A percentile compares a stretch with the other conserved stretches of the same genome.
Evolutionary conservation across 1,284 basidiomycete genomes (phyloP).

Genomic region (Leccinum fuscescens): DNA sequence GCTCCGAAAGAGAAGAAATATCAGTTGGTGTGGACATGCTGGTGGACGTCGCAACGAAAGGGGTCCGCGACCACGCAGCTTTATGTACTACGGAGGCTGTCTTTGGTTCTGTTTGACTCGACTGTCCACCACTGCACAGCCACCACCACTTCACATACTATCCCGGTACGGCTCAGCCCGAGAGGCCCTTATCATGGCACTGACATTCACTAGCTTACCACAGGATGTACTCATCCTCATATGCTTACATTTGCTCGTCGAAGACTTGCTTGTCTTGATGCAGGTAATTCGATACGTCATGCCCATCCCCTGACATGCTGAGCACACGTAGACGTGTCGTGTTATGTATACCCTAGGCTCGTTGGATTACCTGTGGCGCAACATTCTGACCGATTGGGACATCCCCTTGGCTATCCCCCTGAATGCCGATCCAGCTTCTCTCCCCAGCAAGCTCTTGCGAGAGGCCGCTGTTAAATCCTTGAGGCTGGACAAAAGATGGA

Average conservation of each 20-base stretch:
- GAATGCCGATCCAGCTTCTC: conserved; percentile 23
- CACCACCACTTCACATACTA: not conserved
- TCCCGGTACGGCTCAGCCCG: not conserved
- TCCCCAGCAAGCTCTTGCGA: conserved; percentile 37
- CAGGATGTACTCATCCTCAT: conserved; percentile 40
- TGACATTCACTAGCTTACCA: conserved; percentile 34
- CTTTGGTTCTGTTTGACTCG: conserved; percentile 32
- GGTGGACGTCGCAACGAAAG: conserved; percentile 31
- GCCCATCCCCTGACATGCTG: conserved; percentile 3
- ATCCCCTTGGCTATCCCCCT: conserved; percentile 38
- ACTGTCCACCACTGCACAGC: conserved; percentile 7
- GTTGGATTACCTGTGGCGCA: conserved; percentile 25
- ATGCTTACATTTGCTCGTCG: conserved; percentile 33
- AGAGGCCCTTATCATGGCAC: not conserved
- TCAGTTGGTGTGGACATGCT: conserved; percentile 34
- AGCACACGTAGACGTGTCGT: conserved; percentile 52
- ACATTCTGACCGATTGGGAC: conserved; percentile 18
- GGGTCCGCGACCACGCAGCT: conserved; percentile 24
- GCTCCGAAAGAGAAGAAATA: conserved; percentile 50
- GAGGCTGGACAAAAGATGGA: conserved; percentile 54
- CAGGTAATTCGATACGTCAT: conserved; percentile 37
- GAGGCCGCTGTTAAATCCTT: conserved; percentile 41
- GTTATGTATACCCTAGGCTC: conserved; percentile 42
- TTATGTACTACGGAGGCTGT: conserved; percentile 21
- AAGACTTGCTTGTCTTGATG: conserved; percentile 46